A percentile compares a stretch with the other conserved stretches of the same genome.
phyloP scores from a whole-genome alignment of 2,329 filamentous ascomycete genomes.

The Ascochyta pisi region DNA sequence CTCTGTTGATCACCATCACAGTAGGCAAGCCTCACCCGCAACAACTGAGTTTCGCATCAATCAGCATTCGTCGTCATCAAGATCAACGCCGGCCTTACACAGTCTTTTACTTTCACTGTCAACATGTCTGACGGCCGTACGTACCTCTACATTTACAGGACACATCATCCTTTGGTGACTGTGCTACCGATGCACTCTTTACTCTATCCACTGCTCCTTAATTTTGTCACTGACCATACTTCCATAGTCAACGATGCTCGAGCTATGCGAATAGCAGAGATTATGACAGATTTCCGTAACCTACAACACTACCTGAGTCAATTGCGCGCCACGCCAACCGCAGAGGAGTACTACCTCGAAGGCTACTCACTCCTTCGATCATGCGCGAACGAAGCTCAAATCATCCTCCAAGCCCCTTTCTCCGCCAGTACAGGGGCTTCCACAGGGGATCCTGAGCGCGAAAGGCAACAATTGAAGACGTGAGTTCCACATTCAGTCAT shows the following conservation, averaged over 20 bases:
- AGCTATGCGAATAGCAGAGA: constrained; percentile 67
- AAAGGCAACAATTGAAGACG: constrained; percentile 64
- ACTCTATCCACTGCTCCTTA: not conserved
- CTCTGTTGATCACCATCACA: constrained; percentile 33
- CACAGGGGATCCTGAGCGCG: constrained; percentile 58
- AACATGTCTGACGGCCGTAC: constrained; percentile 66
- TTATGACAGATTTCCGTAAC: constrained; percentile 70
- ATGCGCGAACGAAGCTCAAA: constrained; percentile 62
- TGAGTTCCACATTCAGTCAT: constrained; percentile 44
- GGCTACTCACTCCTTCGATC: constrained; percentile 65
- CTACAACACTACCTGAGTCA: constrained; percentile 65
- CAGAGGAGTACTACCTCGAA: constrained; percentile 64
- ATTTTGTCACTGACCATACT: constrained; percentile 21
- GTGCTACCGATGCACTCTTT: not conserved
- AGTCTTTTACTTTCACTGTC: constrained; percentile 2
- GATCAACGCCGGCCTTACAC: constrained; percentile 6
- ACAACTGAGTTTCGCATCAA: constrained; percentile 5
- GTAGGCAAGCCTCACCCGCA: constrained; percentile 20
- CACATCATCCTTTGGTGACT: not conserved
- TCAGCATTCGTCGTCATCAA: constrained; percentile 4
- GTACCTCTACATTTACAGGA: constrained; percentile 31
- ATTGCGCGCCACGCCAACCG: constrained; percentile 58
- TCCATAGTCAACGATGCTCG: constrained; percentile 67
- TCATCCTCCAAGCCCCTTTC: constrained; percentile 62
- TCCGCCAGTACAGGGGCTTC: constrained; percentile 51